A percentile compares a stretch with the other conserved stretches of the same genome.
Evolutionary conservation across 176 grass and related monocot genomes (phyloP).

Genomic region (Oryza nivara): DNA sequence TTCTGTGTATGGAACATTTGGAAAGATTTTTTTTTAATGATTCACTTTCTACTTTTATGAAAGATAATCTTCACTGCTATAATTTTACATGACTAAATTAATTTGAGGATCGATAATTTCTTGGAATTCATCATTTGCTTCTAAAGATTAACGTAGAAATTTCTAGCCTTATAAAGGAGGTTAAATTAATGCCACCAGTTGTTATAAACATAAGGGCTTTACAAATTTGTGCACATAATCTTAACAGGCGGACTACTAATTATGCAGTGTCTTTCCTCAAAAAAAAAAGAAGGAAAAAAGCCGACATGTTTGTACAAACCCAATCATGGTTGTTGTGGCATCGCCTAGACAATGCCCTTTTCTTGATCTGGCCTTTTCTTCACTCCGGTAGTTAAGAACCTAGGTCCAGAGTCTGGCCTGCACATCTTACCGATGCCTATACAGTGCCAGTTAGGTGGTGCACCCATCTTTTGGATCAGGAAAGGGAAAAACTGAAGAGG

Average conservation of each 20-base stretch:
- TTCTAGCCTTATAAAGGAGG: neutral
- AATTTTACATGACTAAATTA: conserved; percentile 8
- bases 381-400: neutral
- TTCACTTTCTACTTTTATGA: conserved; percentile 5
- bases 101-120: neutral
- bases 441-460: neutral
- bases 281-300: neutral
- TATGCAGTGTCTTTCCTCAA: neutral
- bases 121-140: neutral
- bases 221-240: neutral
- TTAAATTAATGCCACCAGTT: neutral
- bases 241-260: neutral
- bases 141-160: neutral
- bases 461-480: neutral
- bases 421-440: neutral
- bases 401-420: neutral
- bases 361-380: neutral
- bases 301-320: conserved; percentile 1
- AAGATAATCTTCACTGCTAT: neutral
- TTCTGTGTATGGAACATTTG: neutral
- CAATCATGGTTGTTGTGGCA: neutral
- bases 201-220: neutral
- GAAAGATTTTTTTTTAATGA: neutral
- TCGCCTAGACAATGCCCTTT: neutral
- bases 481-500: neutral